phyloP scores from a whole-genome alignment of 2,329 filamentous ascomycete genomes.

The Fusarium fracticaudum region DNA sequence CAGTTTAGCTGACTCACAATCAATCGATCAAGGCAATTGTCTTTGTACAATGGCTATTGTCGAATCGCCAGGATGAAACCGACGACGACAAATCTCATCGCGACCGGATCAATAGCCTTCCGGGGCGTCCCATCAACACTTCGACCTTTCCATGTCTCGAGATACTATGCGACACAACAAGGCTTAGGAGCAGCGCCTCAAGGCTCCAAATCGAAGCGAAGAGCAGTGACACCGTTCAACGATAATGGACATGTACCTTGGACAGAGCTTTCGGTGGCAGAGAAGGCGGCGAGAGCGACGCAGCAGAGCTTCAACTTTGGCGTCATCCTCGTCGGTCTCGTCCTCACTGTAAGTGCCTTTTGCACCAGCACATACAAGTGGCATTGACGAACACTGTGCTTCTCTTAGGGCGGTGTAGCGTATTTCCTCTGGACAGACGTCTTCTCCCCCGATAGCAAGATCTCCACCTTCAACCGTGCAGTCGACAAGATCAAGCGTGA shows the following conservation, averaged over 20 bases:
- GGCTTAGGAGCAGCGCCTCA: conserved; percentile 52
- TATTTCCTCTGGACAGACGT: conserved; percentile 85
- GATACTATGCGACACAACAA: conserved; percentile 69
- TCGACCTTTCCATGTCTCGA: conserved; percentile 52
- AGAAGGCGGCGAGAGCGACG: conserved; percentile 85
- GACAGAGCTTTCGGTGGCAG: conserved; percentile 76
- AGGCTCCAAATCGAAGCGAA: conserved; percentile 66
- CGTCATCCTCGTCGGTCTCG: conserved; percentile 77
- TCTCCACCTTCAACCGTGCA: conserved; percentile 86
- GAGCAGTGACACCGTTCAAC: conserved; percentile 82
- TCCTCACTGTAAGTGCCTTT: conserved; percentile 71
- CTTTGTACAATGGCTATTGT: conserved; percentile 49
- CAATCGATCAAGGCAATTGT: conserved; percentile 11
- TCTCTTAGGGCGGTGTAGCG: conserved; percentile 73
- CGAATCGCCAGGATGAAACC: conserved; percentile 59
- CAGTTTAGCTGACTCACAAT: neutral
- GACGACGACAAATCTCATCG: conserved; percentile 48
- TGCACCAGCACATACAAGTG: neutral
- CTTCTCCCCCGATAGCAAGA: conserved; percentile 86
- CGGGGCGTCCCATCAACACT: conserved; percentile 44
- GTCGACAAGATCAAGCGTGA: conserved; percentile 82
- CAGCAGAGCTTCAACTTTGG: conserved; percentile 92
- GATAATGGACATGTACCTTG: conserved; percentile 87
- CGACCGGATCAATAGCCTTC: conserved; percentile 47
- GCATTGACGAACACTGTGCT: conserved; percentile 6